Conservation (phyloP, 208 protist species). For the Novymonas esmeraldas region DNA sequence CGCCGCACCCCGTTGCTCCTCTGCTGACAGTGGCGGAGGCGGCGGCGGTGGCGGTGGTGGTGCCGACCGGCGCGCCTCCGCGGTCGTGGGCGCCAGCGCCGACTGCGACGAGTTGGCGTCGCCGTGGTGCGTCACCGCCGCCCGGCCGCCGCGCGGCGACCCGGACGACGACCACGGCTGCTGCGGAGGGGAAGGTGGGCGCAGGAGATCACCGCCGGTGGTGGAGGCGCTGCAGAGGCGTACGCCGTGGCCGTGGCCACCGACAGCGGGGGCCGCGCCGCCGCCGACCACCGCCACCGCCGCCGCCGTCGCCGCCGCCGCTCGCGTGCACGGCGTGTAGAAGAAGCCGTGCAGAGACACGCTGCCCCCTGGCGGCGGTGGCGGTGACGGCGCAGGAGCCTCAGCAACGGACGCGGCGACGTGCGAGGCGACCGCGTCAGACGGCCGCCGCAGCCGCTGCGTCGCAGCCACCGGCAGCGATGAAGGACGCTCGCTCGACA, state of each 20-base stretch:
- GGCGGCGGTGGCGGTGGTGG: neutral
- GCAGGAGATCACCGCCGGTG: neutral
- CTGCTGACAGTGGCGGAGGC: neutral
- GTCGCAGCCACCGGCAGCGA: neutral
- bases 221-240: neutral
- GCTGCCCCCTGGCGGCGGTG: neutral
- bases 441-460: neutral
- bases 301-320: neutral
- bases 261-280: neutral
- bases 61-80: neutral
- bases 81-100: neutral
- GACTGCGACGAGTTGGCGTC: neutral
- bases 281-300: neutral
- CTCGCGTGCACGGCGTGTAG: slow-evolving; percentile 13
- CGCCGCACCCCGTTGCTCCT: neutral
- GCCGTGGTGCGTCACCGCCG: too few relatives aligned
- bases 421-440: slow-evolving; percentile 24
- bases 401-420: too few relatives aligned
- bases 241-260: neutral
- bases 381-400: too few relatives aligned
- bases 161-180: neutral
- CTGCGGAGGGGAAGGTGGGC: neutral
- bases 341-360: slow-evolving; percentile 15
- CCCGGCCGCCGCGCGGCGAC: too few relatives aligned
- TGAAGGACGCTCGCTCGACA: too few relatives aligned